Conservation (phyloP, 1,139 yeast genomes). For the Barnettozyma hawaiiensis region DNA sequence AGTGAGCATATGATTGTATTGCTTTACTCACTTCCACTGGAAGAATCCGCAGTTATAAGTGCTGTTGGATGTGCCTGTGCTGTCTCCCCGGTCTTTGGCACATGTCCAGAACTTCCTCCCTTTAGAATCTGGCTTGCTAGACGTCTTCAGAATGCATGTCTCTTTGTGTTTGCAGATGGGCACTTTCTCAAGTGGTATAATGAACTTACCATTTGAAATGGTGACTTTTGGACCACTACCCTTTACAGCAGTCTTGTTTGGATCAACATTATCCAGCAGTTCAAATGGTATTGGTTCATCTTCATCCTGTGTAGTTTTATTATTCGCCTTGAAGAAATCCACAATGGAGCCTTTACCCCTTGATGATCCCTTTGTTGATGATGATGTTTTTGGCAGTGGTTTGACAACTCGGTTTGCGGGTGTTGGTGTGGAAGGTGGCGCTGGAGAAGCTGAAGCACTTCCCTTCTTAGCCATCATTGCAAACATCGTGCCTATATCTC, state of each 20-base stretch:
- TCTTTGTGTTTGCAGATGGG: conserved; percentile 51
- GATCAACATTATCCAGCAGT: background rate
- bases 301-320: conserved; percentile 3
- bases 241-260: background rate
- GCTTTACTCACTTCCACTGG: conserved; percentile 29
- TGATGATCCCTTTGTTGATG: too few species aligned
- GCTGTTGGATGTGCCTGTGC: conserved; percentile 2
- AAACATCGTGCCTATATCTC: conserved; percentile 53
- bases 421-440: background rate
- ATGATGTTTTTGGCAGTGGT: too few species aligned
- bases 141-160: conserved; percentile 44
- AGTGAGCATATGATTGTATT: conserved; percentile 1
- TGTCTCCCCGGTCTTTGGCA: conserved; percentile 31
- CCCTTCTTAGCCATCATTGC: conserved; percentile 22
- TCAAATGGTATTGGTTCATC: conserved; percentile 8
- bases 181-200: conserved; percentile 24
- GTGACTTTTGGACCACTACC: conserved; percentile 5
- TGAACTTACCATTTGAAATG: conserved; percentile 17
- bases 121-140: conserved; percentile 39
- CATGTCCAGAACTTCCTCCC: conserved; percentile 64
- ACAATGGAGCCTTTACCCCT: conserved; percentile 25
- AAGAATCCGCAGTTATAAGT: conserved; percentile 35
- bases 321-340: conserved; percentile 25
- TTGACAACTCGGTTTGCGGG: conserved; percentile 1
- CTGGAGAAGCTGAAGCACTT: background rate